These are phyloP conservation scores for Leccinum boreale DNA, from an alignment of 768 basidiomycete species.

Conservation along the genomic window DNA sequence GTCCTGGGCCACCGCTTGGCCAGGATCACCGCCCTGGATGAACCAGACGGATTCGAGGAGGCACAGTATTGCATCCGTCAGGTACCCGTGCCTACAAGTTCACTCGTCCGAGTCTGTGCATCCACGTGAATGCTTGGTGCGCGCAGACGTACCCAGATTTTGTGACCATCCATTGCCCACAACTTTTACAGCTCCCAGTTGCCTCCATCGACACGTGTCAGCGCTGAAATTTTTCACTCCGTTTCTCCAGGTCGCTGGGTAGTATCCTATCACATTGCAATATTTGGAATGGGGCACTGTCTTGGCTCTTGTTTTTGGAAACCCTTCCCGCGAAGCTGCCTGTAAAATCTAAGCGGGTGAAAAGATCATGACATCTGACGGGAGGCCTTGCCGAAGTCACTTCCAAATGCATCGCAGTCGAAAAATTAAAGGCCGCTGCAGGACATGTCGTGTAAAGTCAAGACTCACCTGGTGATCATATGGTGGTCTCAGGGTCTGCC, in stretches of 20 bases:
- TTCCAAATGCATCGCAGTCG: not conserved
- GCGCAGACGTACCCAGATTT: not conserved
- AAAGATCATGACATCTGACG: not conserved
- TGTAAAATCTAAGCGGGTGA: not conserved
- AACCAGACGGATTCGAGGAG: not conserved
- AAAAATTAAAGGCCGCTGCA: not conserved
- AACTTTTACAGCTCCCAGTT: not conserved
- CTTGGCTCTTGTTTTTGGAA: not conserved
- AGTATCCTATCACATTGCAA: not conserved
- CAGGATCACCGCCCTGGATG: not conserved
- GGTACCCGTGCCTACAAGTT: not conserved
- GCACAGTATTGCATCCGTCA: not conserved
- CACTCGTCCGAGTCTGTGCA: not conserved
- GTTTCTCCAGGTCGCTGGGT: not conserved
- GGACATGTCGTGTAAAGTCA: not conserved
- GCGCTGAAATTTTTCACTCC: not conserved
- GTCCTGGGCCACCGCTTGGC: not conserved
- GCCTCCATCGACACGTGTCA: not conserved
- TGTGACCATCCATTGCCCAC: not conserved
- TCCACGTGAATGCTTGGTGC: not conserved
- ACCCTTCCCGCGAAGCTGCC: not conserved
- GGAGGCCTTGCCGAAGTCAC: not conserved
- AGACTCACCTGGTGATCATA: not conserved
- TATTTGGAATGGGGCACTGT: not conserved
- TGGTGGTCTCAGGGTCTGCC: not conserved